Base-by-base conservation (phyloP, 2,329 filamentous ascomycete genomes). In the Lasiodiplodia theobromae region DNA sequence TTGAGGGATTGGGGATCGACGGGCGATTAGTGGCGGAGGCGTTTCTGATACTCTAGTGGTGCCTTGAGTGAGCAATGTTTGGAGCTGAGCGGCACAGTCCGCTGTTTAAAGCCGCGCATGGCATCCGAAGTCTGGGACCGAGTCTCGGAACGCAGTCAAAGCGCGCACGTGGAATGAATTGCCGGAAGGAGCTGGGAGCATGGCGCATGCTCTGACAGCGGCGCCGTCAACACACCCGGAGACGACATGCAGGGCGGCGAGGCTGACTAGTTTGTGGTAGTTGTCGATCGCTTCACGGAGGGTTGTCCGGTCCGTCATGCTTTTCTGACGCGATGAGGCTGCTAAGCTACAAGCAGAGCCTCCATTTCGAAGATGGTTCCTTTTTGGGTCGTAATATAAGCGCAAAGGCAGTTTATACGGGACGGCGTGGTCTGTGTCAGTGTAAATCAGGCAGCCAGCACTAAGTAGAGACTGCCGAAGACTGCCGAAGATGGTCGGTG, bases 401-500 rank as follows among this genome's bases (percentile, higher is more conserved):
- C 40, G 40, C 40, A 21, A 44, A 18, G 10, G 40, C 40, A 44
- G 12, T 16, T 40, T 18, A 16, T 18, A 25, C 4, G 3, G 28
- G 25, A 21, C 28, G 23, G 23, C 52, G 25, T 23, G 28, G 23
- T 16, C 23, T 38, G 34, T 25, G 18, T 16, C n/a, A 7, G 25
- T 14, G 56, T 37, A 21, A 21, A 58, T 44, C 37, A 58, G n/a
- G 10, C 34, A 44, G n/a, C 3, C 21, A 25, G 11, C 12, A 18
- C 31, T 34, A 21, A 34, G 28, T 16, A 21, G 53, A 21, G 53
- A 47, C 7, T 60, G 57, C 57, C 57, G 57, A 31, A 23, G 57
- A 47, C 38, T 60, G 38, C 57, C 57, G 56, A 60, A 28, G 37
- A 47, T 44, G 34, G 56, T 44, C 37, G 6, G 34, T 60, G 56